A percentile compares a stretch with the other conserved stretches of the same genome.
Conservation (phyloP, 116 monocot species). For the Cymodocea nodosa region DNA sequence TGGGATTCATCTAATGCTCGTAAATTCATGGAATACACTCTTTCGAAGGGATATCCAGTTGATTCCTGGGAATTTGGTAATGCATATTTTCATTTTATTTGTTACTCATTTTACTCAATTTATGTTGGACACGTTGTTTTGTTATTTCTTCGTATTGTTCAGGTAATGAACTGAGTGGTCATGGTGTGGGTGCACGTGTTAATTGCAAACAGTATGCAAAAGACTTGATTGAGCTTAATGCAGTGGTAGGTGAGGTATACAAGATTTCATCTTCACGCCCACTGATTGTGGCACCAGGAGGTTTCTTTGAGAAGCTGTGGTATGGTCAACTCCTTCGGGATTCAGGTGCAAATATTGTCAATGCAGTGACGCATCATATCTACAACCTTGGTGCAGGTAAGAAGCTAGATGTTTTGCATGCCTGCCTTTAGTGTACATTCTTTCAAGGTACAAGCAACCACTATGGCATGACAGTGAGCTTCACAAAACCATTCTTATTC, state of each 20-base stretch:
- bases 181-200: constrained; percentile 58
- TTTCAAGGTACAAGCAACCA: not conserved
- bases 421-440: too few species aligned
- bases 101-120: not conserved
- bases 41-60: constrained; percentile 55
- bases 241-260: constrained; percentile 35
- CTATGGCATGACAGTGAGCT: not conserved
- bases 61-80: constrained; percentile 94
- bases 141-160: not conserved
- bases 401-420: not conserved
- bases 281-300: constrained; percentile 66
- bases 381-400: constrained; percentile 77
- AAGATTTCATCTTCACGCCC: constrained; percentile 20
- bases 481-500: not conserved
- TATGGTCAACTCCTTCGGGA: constrained; percentile 57
- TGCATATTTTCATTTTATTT: constrained; percentile 7
- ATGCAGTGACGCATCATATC: constrained; percentile 72
- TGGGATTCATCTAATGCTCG: constrained; percentile 81
- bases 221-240: constrained; percentile 44
- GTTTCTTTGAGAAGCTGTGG: constrained; percentile 78
- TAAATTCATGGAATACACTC: constrained; percentile 71
- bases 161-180: constrained; percentile 84
- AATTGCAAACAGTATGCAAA: constrained; percentile 38
- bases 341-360: constrained; percentile 45
- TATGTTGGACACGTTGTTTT: too few species aligned